Conservation (phyloP, 1,284 basidiomycete species). For the Tilletia caries region DNA sequence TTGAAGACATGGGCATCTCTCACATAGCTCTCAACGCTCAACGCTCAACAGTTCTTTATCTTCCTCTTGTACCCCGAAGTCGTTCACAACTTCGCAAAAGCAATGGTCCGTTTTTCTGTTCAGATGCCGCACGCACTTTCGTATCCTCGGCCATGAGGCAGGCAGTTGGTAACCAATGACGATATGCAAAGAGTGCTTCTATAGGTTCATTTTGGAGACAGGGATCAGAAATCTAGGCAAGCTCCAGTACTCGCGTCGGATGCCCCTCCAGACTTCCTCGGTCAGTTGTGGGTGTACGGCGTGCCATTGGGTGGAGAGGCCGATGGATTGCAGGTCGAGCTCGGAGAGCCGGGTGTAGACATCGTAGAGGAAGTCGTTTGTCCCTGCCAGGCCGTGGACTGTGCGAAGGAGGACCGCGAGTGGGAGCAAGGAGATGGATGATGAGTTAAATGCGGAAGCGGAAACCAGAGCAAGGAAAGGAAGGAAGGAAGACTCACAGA, state of each 20-base stretch:
- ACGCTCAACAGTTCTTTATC: too few species aligned
- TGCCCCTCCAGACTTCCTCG: constrained; percentile 46
- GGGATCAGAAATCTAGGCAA: constrained; percentile 36
- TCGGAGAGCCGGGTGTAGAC: constrained; percentile 84
- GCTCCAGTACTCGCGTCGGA: constrained; percentile 46
- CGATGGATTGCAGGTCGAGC: constrained; percentile 77
- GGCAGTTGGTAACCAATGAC: too few species aligned
- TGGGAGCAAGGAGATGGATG: too few species aligned
- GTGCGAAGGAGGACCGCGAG: too few species aligned
- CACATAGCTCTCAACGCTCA: too few species aligned
- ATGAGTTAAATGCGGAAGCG: background rate
- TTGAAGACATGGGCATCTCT: too few species aligned
- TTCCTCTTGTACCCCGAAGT: too few species aligned
- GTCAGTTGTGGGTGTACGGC: constrained; percentile 62
- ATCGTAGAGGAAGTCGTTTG: constrained; percentile 75
- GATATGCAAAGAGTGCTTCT: too few species aligned
- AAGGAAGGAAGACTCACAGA: constrained; percentile 58
- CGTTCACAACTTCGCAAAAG: too few species aligned
- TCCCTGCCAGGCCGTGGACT: constrained; percentile 89
- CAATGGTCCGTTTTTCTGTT: too few species aligned
- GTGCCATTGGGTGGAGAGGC: constrained; percentile 68
- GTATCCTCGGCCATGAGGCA: too few species aligned
- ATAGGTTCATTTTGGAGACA: constrained; percentile 24
- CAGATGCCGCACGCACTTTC: too few species aligned
- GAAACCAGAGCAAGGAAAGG: background rate